Evolutionary conservation across 2,329 filamentous ascomycete genomes (phyloP).

Genomic region (Didymosphaeria variabile): DNA sequence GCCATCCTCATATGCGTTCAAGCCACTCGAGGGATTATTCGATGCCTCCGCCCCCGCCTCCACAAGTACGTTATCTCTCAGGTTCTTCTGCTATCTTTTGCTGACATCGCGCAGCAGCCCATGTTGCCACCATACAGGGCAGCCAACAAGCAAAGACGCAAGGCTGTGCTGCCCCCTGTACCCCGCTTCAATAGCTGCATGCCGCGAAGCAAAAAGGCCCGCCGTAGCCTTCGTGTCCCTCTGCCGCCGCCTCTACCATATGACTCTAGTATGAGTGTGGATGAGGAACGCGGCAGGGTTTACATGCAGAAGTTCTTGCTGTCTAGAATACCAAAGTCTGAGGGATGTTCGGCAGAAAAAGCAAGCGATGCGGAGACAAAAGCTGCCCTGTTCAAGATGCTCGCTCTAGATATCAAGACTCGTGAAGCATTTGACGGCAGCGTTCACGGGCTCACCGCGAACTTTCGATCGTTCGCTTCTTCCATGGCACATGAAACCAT

Average conservation of each 20-base stretch:
- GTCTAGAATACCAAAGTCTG: conserved; percentile 30
- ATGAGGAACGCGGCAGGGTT: conserved; percentile 22
- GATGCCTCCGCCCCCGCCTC: conserved; percentile 7
- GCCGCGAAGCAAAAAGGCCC: conserved; percentile 3
- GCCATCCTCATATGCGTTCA: conserved; percentile 20
- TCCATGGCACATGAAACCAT: conserved; percentile 69
- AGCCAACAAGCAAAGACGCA: not conserved
- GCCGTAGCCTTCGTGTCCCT: not conserved
- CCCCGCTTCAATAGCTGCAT: not conserved
- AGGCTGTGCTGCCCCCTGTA: not conserved
- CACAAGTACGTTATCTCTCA: not conserved
- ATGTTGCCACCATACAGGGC: not conserved
- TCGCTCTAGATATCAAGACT: conserved; percentile 34
- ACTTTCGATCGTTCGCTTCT: conserved; percentile 63
- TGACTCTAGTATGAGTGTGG: conserved; percentile 10
- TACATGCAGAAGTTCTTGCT: conserved; percentile 39
- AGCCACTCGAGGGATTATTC: not conserved
- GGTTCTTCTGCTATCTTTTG: not conserved
- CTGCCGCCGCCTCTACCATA: conserved; percentile 15
- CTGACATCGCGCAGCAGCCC: not conserved
- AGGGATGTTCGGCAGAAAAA: conserved; percentile 21
- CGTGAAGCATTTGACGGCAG: conserved; percentile 30
- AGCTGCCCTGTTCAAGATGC: conserved; percentile 34
- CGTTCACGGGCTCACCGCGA: conserved; percentile 18
- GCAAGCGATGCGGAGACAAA: conserved; percentile 23